Evolutionary conservation across 805 yeast species (phyloP).

Genomic region (Kodamaea hsintzibuensis): DNA sequence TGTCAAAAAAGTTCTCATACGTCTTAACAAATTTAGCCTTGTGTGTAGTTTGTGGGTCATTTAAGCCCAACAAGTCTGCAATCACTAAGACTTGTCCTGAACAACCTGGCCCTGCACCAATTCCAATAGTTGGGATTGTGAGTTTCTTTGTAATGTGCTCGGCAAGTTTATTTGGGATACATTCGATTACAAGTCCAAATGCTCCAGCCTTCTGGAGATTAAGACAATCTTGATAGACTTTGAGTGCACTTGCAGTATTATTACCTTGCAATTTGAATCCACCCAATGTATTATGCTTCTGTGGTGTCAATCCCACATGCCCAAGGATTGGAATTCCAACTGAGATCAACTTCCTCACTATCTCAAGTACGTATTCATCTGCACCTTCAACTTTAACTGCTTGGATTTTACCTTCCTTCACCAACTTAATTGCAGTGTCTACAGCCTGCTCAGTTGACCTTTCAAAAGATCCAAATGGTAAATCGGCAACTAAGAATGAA

Average conservation of each 20-base stretch:
- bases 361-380: conserved; percentile 47
- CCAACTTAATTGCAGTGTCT: conserved; percentile 52
- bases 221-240: conserved; percentile 65
- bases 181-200: conserved; percentile 75
- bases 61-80: conserved; percentile 80
- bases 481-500: conserved; percentile 76
- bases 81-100: conserved; percentile 91
- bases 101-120: conserved; percentile 86
- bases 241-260: conserved; percentile 51
- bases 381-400: conserved; percentile 90
- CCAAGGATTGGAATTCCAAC: conserved; percentile 90
- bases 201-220: conserved; percentile 76
- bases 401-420: conserved; percentile 58
- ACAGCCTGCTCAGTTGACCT: conserved; percentile 61
- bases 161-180: conserved; percentile 78
- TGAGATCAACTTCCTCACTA: conserved; percentile 55
- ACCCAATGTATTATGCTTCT: conserved; percentile 71
- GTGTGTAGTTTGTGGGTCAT: conserved; percentile 42
- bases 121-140: conserved; percentile 84
- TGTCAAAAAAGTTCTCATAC: conserved; percentile 53
- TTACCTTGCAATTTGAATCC: conserved; percentile 90
- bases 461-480: conserved; percentile 90
- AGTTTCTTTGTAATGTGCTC: conserved; percentile 59
- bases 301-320: conserved; percentile 93
- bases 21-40: conserved; percentile 76